phyloP scores from a whole-genome alignment of 164 flowering plant genomes.

The Malania oleifera region DNA sequence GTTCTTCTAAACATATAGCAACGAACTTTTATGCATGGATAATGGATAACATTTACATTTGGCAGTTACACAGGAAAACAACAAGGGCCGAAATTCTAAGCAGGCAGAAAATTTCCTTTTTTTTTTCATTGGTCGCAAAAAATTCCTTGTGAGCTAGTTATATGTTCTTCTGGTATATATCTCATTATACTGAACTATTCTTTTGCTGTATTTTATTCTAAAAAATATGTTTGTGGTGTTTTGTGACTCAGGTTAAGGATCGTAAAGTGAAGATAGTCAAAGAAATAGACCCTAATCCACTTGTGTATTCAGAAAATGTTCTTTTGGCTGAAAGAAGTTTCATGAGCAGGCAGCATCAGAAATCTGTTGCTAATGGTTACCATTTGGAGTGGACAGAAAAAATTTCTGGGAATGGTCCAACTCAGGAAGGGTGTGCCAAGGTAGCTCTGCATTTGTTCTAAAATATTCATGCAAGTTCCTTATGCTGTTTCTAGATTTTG shows the following conservation, averaged over 20 bases:
- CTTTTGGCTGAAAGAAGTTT: slow-evolving; percentile 62
- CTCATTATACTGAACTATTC: not conserved
- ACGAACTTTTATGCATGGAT: too few species aligned
- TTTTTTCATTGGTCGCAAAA: too few species aligned
- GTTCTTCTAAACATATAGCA: too few species aligned
- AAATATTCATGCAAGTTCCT: not conserved
- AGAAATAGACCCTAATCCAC: slow-evolving; percentile 39
- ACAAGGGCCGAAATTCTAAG: too few species aligned
- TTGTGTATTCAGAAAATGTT: slow-evolving; percentile 53
- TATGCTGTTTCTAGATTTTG: not conserved
- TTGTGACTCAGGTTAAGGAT: slow-evolving; percentile 56
- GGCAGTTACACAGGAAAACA: too few species aligned
- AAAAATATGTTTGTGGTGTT: too few species aligned
- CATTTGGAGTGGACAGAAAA: slow-evolving; percentile 43
- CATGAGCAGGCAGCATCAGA: slow-evolving; percentile 25
- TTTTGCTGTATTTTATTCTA: too few species aligned
- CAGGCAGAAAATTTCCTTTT: too few species aligned
- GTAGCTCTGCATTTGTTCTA: slow-evolving; percentile 21
- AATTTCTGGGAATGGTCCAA: slow-evolving; percentile 13
- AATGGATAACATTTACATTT: too few species aligned
- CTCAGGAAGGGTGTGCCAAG: slow-evolving; percentile 25
- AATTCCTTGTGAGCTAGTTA: too few species aligned
- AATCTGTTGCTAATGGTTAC: slow-evolving; percentile 36
- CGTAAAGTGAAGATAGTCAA: slow-evolving; percentile 49
- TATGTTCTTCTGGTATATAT: too few species aligned